Conservation (phyloP, 768 basidiomycete species). For the Amanita brunnescens region DNA sequence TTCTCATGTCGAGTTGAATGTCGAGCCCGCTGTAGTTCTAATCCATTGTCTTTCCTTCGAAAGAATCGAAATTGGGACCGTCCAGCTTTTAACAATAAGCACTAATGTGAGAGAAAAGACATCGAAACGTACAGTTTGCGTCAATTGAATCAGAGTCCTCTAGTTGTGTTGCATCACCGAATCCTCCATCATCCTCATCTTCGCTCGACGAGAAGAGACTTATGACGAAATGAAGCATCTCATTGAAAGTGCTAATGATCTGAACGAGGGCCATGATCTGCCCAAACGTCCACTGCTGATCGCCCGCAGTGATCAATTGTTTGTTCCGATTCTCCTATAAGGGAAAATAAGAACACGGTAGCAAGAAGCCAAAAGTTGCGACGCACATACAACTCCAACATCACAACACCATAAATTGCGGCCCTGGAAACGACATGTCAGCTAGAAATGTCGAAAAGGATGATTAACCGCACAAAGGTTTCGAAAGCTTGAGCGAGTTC, state of each 20-base stretch:
- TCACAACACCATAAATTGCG: slow-evolving; percentile 9
- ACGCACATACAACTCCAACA: slow-evolving; percentile 13
- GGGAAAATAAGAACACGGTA: not conserved
- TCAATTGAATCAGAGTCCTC: not conserved
- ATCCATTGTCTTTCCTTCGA: too few species aligned
- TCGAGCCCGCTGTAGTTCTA: too few species aligned
- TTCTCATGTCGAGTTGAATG: too few species aligned
- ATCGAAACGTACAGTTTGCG: not conserved
- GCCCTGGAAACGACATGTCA: slow-evolving; percentile 1
- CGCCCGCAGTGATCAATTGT: not conserved
- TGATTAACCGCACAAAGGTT: not conserved
- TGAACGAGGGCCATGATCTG: slow-evolving; percentile 9
- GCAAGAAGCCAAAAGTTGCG: not conserved
- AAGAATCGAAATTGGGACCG: slow-evolving; percentile 4
- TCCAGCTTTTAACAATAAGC: not conserved
- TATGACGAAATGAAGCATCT: slow-evolving; percentile 8
- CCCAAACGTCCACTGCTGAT: slow-evolving; percentile 8
- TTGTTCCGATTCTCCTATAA: slow-evolving; percentile 5
- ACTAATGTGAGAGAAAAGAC: not conserved
- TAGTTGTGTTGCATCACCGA: not conserved
- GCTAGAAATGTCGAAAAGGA: not conserved
- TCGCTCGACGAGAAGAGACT: not conserved
- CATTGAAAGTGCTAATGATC: slow-evolving; percentile 8
- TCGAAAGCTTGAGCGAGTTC: not conserved
- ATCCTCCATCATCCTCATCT: not conserved